Evolutionary conservation across 176 grass and related monocot species (phyloP), one percentile per base, ranked within the genome.

Genomic region (Hsuehochloa calcarea): DNA sequence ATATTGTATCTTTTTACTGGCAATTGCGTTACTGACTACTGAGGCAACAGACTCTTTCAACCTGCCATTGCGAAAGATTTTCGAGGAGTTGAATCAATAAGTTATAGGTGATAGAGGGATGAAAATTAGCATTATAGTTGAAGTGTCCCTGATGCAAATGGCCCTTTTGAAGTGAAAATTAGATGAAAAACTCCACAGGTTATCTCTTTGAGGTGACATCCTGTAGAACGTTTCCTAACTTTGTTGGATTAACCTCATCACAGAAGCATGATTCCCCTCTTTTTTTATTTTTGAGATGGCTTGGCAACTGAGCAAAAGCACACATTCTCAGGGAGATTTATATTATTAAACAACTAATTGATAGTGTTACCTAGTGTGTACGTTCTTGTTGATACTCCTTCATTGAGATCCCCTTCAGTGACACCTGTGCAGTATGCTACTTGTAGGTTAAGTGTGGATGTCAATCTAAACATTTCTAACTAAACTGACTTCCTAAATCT

Each of bases 211-310:
- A 14, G 11, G 46, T 81, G 46, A 19, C 37, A 47, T 65, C 75
- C 25, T 25, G 12, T 45, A 64, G 13, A 31, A 31, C 5, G 3
- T 63, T 65, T 54, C 20, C 40, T 68, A 56, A 72, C 9, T 45
- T 43, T 37, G 25, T 64, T 34, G 38, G 10, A 78, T 65, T 56
- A 46, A 6, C 23, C 46, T 38, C 17, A 1, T 82, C 39, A 0
- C 46, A 46, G 65, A 56, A 61, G 51, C 26, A 10, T 62, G 16
- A 34, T 26, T 65, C 6, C 41, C 39, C 11, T 8, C 23, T 74
- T 67, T 52, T 52, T 74, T 62, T 51, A 35, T 44, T 63, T 90
- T 82, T 64, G 17, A 26, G 14, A 83, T 74, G 65, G 37, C 23
- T 69, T 85, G 17, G 13, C 59, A 62, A 77, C 15, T 47, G n/a